Conservation (phyloP, 768 basidiomycete species). For the Russula earlei region DNA sequence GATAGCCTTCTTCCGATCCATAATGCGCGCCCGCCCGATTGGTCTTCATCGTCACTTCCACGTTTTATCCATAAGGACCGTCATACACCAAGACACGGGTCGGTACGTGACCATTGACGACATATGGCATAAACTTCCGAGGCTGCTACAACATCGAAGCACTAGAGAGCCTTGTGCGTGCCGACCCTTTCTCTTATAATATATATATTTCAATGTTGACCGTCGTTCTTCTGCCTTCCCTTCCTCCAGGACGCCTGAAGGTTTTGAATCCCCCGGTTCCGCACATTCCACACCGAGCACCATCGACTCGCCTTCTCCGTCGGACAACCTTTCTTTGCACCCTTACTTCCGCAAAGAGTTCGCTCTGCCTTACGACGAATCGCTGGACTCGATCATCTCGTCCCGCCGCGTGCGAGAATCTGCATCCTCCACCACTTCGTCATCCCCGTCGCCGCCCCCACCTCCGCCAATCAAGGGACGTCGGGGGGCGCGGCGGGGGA, state of each 20-base stretch:
- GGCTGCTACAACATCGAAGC: slow-evolving; percentile 67
- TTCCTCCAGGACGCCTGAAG: slow-evolving; percentile 15
- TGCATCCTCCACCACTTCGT: slow-evolving; percentile 44
- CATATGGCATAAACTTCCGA: slow-evolving; percentile 68
- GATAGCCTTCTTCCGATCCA: slow-evolving; percentile 74
- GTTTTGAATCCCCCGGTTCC: slow-evolving; percentile 33
- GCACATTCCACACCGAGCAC: slow-evolving; percentile 35
- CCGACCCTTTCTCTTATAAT: not conserved
- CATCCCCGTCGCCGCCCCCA: slow-evolving; percentile 46
- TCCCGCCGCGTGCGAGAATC: slow-evolving; percentile 55
- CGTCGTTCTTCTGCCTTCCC: not conserved
- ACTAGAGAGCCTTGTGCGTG: slow-evolving; percentile 58
- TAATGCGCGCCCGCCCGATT: slow-evolving; percentile 74
- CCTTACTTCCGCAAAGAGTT: slow-evolving; percentile 71
- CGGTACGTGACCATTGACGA: slow-evolving; percentile 46
- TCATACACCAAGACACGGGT: slow-evolving; percentile 64
- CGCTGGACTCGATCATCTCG: slow-evolving; percentile 50
- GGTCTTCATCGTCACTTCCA: slow-evolving; percentile 81
- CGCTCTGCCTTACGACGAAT: slow-evolving; percentile 47
- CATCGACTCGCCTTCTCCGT: slow-evolving; percentile 58
- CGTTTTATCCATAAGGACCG: slow-evolving; percentile 60
- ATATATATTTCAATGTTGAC: not conserved
- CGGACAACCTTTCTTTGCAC: slow-evolving; percentile 56
- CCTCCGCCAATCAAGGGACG: slow-evolving; percentile 29
- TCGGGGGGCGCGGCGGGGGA: slow-evolving; percentile 36